Conservation (phyloP, 1,284 basidiomycete genomes). For the Rhodotorula sp. region DNA sequence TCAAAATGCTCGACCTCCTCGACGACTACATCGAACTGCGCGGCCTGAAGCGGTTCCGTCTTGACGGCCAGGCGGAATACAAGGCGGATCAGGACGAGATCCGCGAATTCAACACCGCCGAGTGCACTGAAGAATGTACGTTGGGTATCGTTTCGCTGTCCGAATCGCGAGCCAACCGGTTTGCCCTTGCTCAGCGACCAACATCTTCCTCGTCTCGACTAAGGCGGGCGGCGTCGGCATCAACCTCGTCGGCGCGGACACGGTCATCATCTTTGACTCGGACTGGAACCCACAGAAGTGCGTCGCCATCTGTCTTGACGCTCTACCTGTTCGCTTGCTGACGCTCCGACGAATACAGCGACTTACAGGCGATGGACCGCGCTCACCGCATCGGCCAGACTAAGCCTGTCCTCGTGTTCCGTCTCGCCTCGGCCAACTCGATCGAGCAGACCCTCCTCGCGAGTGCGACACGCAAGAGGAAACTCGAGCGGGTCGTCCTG, state of each 20-base stretch:
- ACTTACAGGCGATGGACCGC: slow-evolving; percentile 91
- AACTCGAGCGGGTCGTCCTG: slow-evolving; percentile 38
- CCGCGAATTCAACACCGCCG: slow-evolving; percentile 66
- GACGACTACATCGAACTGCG: slow-evolving; percentile 58
- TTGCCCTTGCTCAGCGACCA: slow-evolving; percentile 56
- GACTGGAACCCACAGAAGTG: slow-evolving; percentile 29
- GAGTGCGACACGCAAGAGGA: slow-evolving; percentile 34
- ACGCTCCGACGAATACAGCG: slow-evolving; percentile 61
- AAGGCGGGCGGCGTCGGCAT: slow-evolving; percentile 82
- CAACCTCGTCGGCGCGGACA: slow-evolving; percentile 86
- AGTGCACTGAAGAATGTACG: slow-evolving; percentile 9
- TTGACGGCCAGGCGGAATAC: slow-evolving; percentile 60
- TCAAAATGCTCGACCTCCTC: slow-evolving; percentile 76
- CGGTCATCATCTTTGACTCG: slow-evolving; percentile 47
- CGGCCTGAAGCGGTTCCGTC: slow-evolving; percentile 76
- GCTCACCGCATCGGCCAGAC: slow-evolving; percentile 85
- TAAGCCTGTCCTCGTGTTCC: slow-evolving; percentile 39
- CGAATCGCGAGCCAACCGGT: slow-evolving; percentile 32
- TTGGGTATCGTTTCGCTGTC: slow-evolving; percentile 44
- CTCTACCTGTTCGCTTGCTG: background rate
- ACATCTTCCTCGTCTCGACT: slow-evolving; percentile 86
- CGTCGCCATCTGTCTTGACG: background rate
- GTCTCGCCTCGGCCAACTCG: slow-evolving; percentile 33
- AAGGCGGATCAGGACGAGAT: slow-evolving; percentile 65
- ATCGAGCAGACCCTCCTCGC: slow-evolving; percentile 36